Base-by-base conservation (phyloP, 352 stramenopile species). In the Phytopythium vexans region DNA sequence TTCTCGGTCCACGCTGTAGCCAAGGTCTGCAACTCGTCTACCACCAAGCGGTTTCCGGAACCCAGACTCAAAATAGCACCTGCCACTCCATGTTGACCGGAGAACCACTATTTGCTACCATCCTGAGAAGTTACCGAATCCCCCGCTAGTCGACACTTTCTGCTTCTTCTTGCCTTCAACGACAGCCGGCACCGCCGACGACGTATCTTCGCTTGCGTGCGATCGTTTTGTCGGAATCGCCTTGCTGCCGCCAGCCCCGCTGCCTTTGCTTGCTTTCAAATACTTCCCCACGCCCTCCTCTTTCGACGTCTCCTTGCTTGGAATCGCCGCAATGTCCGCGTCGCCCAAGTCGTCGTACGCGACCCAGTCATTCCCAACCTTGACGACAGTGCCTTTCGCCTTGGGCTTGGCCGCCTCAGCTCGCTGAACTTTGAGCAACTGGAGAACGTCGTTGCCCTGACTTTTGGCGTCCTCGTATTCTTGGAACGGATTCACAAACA, bases 401-500 rank as follows among this genome's bases (percentile, higher is more conserved):
- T 70, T 54, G 9, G 68, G 58, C 38, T 77, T 69, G 8, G 72
- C 74, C 45, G 86, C 74, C 33, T 72, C 64, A 14, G 68, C 69
- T 31, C 60, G 62, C 34, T 85, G 72, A 49, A 85, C 73, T 40
- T 86, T 82, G 2, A 66, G 69, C 8, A 81, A 21, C 31, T 80
- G 59, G 3, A 90, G 59, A 6, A 81, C 76, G 52, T 92, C 80
- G 11, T 74, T 63, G 6, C 81, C 82, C 45, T 82, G 63, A 0
- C 58, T 56, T 47, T 80, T 58, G 11, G 82, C 81, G 33, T 84
- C 76, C 32, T 90, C 78, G 39, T 86, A 93, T 49, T 97, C 82
- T 21, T 92, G 67, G 52, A 98, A 96, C 10, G 94, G 92, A 56
- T 98, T 96, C 8, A 63, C 70, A 52, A 97, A 92, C 8, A 98